Evolutionary conservation across 1,284 basidiomycete genomes (phyloP).

Genomic region (Ustilago trichophora): DNA sequence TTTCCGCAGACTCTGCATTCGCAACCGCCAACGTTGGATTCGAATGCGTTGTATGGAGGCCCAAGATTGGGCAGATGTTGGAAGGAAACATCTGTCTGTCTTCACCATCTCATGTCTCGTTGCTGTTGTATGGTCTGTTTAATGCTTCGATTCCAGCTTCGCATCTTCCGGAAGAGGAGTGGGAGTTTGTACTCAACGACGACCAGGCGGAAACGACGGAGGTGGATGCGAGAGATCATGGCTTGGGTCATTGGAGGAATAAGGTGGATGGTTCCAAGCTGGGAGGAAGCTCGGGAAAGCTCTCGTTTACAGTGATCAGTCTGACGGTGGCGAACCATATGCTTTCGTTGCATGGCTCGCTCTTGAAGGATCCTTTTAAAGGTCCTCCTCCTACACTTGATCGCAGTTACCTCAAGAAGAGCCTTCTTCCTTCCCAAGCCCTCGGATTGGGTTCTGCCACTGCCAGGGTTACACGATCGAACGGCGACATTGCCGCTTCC

Average conservation of each 20-base stretch:
- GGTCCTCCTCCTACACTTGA: conserved; percentile 52
- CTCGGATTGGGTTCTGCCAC: conserved; percentile 21
- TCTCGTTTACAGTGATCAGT: conserved; percentile 91
- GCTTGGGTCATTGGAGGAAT: conserved; percentile 81
- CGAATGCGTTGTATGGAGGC: conserved; percentile 88
- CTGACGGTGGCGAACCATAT: conserved; percentile 93
- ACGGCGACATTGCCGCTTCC: background rate
- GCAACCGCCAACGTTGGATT: conserved; percentile 80
- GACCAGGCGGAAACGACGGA: conserved; percentile 36
- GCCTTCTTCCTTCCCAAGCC: conserved; percentile 31
- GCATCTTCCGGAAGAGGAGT: conserved; percentile 83
- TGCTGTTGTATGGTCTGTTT: conserved; percentile 92
- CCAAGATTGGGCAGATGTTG: conserved; percentile 82
- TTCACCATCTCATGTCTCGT: conserved; percentile 91
- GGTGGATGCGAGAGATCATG: conserved; percentile 48
- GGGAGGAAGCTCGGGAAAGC: conserved; percentile 76
- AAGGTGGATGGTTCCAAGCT: conserved; percentile 76
- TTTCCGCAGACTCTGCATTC: conserved; percentile 88
- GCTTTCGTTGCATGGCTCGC: conserved; percentile 89
- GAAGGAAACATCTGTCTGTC: conserved; percentile 87
- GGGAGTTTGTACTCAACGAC: conserved; percentile 82
- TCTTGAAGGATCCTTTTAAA: conserved; percentile 85
- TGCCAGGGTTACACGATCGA: background rate
- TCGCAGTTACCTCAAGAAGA: conserved; percentile 37
- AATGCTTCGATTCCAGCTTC: conserved; percentile 94